phyloP scores from a whole-genome alignment of 2,329 filamentous ascomycete species.

The Diaporthe sp. region DNA sequence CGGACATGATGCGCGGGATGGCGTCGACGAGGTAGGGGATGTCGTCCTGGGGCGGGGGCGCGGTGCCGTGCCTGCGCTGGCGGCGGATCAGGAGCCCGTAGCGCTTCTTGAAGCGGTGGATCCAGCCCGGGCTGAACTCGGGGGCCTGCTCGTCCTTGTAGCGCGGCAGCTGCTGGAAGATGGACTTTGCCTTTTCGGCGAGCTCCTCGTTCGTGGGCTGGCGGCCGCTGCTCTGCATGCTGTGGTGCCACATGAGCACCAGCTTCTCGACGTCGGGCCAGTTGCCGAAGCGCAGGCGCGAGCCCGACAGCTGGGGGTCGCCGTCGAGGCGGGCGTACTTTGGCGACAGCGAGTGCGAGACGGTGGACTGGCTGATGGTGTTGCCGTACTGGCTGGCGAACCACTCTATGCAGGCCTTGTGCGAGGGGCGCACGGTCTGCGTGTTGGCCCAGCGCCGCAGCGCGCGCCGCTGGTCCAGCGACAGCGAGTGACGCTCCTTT shows the following conservation, averaged over 20 bases:
- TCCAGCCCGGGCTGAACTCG: slow-evolving; percentile 73
- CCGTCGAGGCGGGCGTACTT: slow-evolving; percentile 72
- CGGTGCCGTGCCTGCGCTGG: slow-evolving; percentile 63
- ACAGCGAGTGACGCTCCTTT: slow-evolving; percentile 68
- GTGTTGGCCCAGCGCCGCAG: slow-evolving; percentile 69
- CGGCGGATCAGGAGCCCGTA: slow-evolving; percentile 68
- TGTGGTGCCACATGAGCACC: slow-evolving; percentile 65
- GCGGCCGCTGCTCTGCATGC: slow-evolving; percentile 61
- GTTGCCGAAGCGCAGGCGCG: slow-evolving; percentile 70
- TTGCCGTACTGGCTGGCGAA: slow-evolving; percentile 68
- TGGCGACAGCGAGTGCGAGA: slow-evolving; percentile 70
- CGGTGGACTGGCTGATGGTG: slow-evolving; percentile 71
- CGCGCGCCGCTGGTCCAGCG: slow-evolving; percentile 70
- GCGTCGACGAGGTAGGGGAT: slow-evolving; percentile 70
- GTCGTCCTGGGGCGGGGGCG: slow-evolving; percentile 63
- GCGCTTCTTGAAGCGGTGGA: slow-evolving; percentile 72
- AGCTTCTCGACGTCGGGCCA: slow-evolving; percentile 73
- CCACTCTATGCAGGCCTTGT: slow-evolving; percentile 73
- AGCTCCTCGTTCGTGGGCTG: slow-evolving; percentile 72
- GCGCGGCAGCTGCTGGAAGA: slow-evolving; percentile 67
- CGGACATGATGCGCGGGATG: slow-evolving; percentile 68
- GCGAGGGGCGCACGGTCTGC: slow-evolving; percentile 66
- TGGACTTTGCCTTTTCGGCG: slow-evolving; percentile 69
- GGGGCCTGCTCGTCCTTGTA: slow-evolving; percentile 70
- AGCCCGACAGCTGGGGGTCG: slow-evolving; percentile 71